Percentiles rank a stretch among this genome's conserved stretches.
Conservation (phyloP, 805 yeast species). For the Ogataea dorogensis region DNA sequence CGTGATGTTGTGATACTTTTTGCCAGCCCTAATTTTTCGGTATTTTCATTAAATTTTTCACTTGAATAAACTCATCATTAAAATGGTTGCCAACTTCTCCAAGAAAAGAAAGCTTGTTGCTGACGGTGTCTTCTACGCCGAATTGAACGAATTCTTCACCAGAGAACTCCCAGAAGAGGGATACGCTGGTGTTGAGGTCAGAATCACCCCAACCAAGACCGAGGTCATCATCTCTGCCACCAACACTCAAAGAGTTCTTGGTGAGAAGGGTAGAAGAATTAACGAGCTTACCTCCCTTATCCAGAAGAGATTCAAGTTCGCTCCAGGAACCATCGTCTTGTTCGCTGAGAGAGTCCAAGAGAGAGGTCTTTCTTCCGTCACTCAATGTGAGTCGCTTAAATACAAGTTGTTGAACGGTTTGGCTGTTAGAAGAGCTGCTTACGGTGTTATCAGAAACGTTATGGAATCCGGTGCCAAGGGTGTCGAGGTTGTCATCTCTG, state of each 20-base stretch:
- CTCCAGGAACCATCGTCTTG: conserved; percentile 89
- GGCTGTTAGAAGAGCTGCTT: conserved; percentile 99
- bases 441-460: conserved; percentile 99
- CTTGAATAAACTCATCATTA: conserved; percentile 13
- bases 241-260: conserved; percentile 97
- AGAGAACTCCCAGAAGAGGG: conserved; percentile 99
- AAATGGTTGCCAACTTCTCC: conserved; percentile 60
- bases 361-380: conserved; percentile 99
- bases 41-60: conserved; percentile 5
- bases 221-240: conserved; percentile 99
- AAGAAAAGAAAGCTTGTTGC: conserved; percentile 99
- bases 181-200: conserved; percentile 99
- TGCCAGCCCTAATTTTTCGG: conserved; percentile 3
- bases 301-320: conserved; percentile 97
- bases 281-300: conserved; percentile 96
- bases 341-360: conserved; percentile 99
- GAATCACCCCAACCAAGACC: conserved; percentile 96
- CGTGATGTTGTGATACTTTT: conserved; percentile 7
- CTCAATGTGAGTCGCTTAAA: conserved; percentile 98
- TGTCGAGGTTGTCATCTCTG: conserved; percentile 99
- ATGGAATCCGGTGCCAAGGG: conserved; percentile 99
- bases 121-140: conserved; percentile 99
- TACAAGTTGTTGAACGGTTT: conserved; percentile 98
- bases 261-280: conserved; percentile 99
- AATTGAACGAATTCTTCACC: conserved; percentile 99